Evolutionary conservation across 345 rosid genomes (phyloP).

Genomic region (Eucalyptus pumila): DNA sequence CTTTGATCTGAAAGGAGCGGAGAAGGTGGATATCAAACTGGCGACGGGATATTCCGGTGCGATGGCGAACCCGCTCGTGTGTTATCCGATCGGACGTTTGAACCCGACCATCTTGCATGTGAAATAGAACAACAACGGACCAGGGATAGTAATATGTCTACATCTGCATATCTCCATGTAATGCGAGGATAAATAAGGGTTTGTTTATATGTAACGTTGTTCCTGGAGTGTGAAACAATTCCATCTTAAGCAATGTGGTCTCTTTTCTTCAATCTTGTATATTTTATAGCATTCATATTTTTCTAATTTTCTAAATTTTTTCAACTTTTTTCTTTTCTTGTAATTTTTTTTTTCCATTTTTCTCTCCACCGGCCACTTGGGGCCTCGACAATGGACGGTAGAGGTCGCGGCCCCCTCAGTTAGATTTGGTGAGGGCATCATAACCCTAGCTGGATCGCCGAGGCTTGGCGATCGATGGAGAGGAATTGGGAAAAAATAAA

Average conservation of each 20-base stretch:
- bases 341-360: too few relatives aligned
- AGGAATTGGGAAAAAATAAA: too few relatives aligned
- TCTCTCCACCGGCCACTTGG: too few relatives aligned
- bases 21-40: constrained; percentile 2
- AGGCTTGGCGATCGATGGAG: too few relatives aligned
- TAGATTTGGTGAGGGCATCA: rapidly evolving
- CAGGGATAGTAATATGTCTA: neutral
- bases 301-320: neutral
- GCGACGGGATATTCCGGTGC: constrained; percentile 26
- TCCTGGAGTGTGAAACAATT: neutral
- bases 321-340: too few relatives aligned
- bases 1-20: constrained; percentile 21
- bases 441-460: rapidly evolving
- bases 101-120: neutral
- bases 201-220: neutral
- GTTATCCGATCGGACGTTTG: constrained; percentile 5
- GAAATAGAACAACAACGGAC: neutral
- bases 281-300: neutral
- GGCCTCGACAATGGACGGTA: too few relatives aligned
- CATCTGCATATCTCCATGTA: neutral
- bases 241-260: neutral
- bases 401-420: rapidly evolving
- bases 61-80: constrained; percentile 10
- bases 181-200: neutral
- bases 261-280: neutral